Percentiles rank a stretch among this genome's conserved stretches.
Evolutionary conservation across 1,284 basidiomycete genomes (phyloP).

Genomic region (Melanopsichium pennsylvanicum): DNA sequence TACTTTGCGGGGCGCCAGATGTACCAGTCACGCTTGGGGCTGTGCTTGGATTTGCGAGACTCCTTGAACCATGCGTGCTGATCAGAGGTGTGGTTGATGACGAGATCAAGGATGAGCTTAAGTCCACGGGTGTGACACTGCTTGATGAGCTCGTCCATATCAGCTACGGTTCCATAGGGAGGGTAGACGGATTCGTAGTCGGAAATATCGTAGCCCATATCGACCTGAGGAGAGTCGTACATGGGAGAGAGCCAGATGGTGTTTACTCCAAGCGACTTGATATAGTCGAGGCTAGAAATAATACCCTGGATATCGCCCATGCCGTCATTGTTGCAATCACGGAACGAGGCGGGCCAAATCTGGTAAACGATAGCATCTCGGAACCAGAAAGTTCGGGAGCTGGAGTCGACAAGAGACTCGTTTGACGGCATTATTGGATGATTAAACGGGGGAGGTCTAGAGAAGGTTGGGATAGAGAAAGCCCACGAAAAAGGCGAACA

Average conservation of each 20-base stretch:
- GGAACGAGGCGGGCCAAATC: conserved; percentile 79
- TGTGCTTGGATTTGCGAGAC: conserved; percentile 72
- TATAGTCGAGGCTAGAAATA: conserved; percentile 74
- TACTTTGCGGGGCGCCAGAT: conserved; percentile 76
- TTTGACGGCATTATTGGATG: conserved; percentile 33
- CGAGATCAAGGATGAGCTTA: conserved; percentile 81
- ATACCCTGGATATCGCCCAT: conserved; percentile 79
- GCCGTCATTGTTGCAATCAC: conserved; percentile 78
- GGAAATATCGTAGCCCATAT: conserved; percentile 72
- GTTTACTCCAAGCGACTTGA: conserved; percentile 76
- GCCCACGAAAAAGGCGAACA: too few relatives aligned
- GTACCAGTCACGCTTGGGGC: conserved; percentile 77
- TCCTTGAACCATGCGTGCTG: conserved; percentile 74
- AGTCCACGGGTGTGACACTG: conserved; percentile 74
- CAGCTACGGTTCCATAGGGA: conserved; percentile 76
- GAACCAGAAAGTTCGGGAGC: conserved; percentile 39
- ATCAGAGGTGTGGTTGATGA: conserved; percentile 81
- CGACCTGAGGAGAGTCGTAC: conserved; percentile 75
- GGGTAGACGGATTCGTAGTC: conserved; percentile 79
- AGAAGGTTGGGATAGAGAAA: too few relatives aligned
- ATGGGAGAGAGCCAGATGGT: conserved; percentile 80
- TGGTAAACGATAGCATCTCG: conserved; percentile 56
- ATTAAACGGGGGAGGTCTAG: too few relatives aligned
- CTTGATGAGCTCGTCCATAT: conserved; percentile 75
- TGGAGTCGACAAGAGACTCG: conserved; percentile 32